Base-by-base conservation (phyloP, 352 stramenopile genomes). In the Phytophthora europaea region DNA sequence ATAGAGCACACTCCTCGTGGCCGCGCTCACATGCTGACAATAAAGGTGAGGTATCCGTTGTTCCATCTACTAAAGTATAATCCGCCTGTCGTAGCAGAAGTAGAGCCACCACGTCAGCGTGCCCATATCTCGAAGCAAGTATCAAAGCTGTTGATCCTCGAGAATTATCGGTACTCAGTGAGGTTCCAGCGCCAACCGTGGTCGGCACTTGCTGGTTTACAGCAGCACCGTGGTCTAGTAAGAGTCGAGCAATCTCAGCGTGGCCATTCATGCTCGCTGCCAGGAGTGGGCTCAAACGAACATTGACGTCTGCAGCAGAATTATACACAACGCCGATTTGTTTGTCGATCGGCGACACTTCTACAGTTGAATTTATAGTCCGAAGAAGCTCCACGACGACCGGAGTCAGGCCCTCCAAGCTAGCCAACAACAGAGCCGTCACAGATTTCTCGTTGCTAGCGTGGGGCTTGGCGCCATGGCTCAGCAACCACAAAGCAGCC, bases 41-140 rank as follows among this genome's bases (percentile, higher is more conserved):
- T 36, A 95, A 76, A 16, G 87, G 81, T 50, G 90, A 84, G 43
- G 75, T 85, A 9, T 78, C 74, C 22, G 78, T 88, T 31, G 67
- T 67, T 28, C 43, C 55, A 48, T 94, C 87, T 9, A 72, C 62
- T 26, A 79, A 69, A 2, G 23, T 60, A 9, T 73, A 76, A 34
- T 85, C 75, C 2, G 85, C 85, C 4, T 72, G 65, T 51, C 76
- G 69, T 47, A 81, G 70, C 48, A 98, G 70, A 16, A 99, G 81
- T 10, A 85, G 58, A n/a, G 81, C 53, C 20, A 97, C 87, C 52
- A 97, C 88, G 13, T 85, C 83, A n/a, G 90, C 71, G 71, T 99
- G 93, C 20, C 97, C 97, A 64, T 97, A 97, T 78, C 97, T 93
- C 6, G 91, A 89, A 15, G 96, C 97, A 5, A 98, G 87, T 73